A percentile compares a stretch with the other conserved stretches of the same genome.
Conservation (phyloP, 495 filamentous ascomycete species). For the Tetracladium setigerum region DNA sequence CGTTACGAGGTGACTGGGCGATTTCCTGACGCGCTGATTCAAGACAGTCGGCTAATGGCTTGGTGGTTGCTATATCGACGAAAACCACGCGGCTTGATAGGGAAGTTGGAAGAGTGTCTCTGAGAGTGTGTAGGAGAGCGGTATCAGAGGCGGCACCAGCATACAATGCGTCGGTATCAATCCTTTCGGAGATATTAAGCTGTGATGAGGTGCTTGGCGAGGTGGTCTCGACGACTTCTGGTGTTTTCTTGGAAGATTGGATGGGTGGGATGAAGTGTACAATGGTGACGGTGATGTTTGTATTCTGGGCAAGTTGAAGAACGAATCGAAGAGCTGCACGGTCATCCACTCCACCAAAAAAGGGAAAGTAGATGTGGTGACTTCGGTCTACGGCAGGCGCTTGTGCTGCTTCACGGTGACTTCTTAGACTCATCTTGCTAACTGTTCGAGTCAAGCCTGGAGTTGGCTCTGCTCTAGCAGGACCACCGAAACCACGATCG, state of each 20-base stretch:
- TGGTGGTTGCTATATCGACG: conserved; percentile 17
- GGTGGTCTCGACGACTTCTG: conserved; percentile 12
- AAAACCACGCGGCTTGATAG: conserved; percentile 58
- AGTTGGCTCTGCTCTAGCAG: conserved; percentile 27
- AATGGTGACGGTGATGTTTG: conserved; percentile 67
- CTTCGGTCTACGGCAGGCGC: conserved; percentile 51
- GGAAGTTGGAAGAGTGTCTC: conserved; percentile 52
- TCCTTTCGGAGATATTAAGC: conserved; percentile 13
- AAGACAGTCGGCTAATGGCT: conserved; percentile 21
- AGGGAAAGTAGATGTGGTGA: conserved; percentile 84
- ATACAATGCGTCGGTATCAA: conserved; percentile 21
- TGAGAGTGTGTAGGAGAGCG: conserved; percentile 54
- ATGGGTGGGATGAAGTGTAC: conserved; percentile 39
- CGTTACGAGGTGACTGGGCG: conserved; percentile 53
- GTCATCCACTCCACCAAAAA: conserved; percentile 81
- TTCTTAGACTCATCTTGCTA: conserved; percentile 53
- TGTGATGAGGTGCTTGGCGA: background rate
- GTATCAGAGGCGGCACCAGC: conserved; percentile 41
- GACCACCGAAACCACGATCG: conserved; percentile 61
- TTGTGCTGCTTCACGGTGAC: conserved; percentile 34
- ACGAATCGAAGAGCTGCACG: conserved; percentile 72
- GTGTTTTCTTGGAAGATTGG: conserved; percentile 7
- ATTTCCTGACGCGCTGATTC: conserved; percentile 51
- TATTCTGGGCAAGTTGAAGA: conserved; percentile 70
- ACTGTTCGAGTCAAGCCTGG: conserved; percentile 24